Evolutionary conservation across 495 filamentous ascomycete species (phyloP).

Genomic region (Podospora australis): DNA sequence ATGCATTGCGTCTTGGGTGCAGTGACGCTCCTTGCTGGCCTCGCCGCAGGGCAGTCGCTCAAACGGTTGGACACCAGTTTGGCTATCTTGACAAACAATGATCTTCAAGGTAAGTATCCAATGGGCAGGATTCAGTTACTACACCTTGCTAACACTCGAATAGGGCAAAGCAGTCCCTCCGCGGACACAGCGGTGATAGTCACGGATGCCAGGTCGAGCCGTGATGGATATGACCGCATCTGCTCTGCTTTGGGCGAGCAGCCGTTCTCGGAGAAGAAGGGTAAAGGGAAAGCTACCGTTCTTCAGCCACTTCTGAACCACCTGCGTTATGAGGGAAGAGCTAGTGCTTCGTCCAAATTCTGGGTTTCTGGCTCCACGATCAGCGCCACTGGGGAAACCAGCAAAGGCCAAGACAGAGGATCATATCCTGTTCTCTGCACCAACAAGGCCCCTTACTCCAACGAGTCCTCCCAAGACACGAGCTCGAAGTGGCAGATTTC

Average conservation of each 20-base stretch:
- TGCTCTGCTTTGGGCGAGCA: conserved; percentile 32
- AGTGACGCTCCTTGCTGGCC: conserved; percentile 9
- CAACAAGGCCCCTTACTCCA: conserved; percentile 41
- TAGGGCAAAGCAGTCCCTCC: conserved; percentile 31
- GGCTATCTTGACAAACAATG: conserved; percentile 34
- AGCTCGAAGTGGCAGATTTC: conserved; percentile 37
- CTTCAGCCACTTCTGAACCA: conserved; percentile 36
- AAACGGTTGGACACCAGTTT: conserved; percentile 31
- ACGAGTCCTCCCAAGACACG: conserved; percentile 30
- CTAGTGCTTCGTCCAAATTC: conserved; percentile 20
- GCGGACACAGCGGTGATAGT: conserved; percentile 38
- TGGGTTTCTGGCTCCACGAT: conserved; percentile 29
- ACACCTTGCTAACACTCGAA: neutral
- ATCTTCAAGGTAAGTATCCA: conserved; percentile 33
- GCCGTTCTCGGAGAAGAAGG: conserved; percentile 32
- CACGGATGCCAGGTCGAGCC: conserved; percentile 21
- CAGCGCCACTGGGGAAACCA: conserved; percentile 1
- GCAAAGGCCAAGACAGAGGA: neutral
- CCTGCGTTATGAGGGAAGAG: conserved; percentile 24
- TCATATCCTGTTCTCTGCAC: conserved; percentile 37
- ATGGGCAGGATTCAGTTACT: neutral
- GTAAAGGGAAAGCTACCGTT: conserved; percentile 12
- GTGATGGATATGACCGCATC: conserved; percentile 2
- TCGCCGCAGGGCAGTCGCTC: conserved; percentile 24
- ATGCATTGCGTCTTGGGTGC: conserved; percentile 10